phyloP scores from a whole-genome alignment of 2,329 filamentous ascomycete genomes.

The Mariannaea sp. region DNA sequence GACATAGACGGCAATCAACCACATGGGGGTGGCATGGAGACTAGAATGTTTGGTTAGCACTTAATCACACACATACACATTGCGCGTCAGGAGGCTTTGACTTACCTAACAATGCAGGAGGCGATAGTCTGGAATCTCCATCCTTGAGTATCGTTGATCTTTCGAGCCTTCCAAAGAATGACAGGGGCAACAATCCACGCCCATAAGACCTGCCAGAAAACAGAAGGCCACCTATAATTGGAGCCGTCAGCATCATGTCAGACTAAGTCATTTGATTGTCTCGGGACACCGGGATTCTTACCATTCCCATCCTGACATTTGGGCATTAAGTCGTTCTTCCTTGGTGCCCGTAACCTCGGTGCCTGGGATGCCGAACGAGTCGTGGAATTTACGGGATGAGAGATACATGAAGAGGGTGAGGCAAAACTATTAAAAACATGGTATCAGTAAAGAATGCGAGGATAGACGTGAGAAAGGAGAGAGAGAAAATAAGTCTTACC shows the following conservation, averaged over 20 bases:
- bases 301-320: conserved; percentile 68
- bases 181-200: conserved; percentile 65
- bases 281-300: conserved; percentile 32
- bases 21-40: conserved; percentile 69
- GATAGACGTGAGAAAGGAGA: no score
- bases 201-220: conserved; percentile 69
- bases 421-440: conserved; percentile 55
- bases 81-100: no score
- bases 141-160: conserved; percentile 67
- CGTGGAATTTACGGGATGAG: conserved; percentile 68
- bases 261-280: not conserved
- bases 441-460: not conserved
- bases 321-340: conserved; percentile 53
- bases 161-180: conserved; percentile 64
- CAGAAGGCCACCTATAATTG: conserved; percentile 58
- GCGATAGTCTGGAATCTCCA: conserved; percentile 68
- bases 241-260: not conserved
- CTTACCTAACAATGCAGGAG: conserved; percentile 53
- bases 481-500: conserved; percentile 46
- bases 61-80: no score
- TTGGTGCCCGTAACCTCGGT: conserved; percentile 63
- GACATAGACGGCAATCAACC: conserved; percentile 63
- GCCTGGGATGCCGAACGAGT: conserved; percentile 62
- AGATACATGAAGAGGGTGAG: conserved; percentile 65
- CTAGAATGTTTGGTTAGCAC: conserved; percentile 41